phyloP scores from a whole-genome alignment of 257 asterid species.

The Solanum sitiens region DNA sequence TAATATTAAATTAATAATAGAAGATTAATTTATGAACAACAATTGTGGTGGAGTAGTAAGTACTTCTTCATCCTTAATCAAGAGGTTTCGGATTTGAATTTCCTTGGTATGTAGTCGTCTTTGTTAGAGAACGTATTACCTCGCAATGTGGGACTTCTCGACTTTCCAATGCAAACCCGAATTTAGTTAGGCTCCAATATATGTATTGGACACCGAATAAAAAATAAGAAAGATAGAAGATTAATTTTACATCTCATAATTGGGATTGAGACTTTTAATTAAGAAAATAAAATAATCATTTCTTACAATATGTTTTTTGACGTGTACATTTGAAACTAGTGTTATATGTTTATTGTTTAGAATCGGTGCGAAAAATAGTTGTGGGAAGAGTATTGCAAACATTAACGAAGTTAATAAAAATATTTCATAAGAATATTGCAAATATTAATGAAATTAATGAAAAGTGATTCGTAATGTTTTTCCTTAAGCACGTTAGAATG shows the following conservation, averaged over 20 bases:
- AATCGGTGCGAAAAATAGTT: background rate
- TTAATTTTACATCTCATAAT: background rate
- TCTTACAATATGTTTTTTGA: background rate
- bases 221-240: too few relatives aligned
- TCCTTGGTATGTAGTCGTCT: too few relatives aligned
- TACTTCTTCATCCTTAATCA: too few relatives aligned
- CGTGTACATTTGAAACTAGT: background rate
- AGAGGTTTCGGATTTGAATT: too few relatives aligned
- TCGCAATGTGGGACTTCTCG: too few relatives aligned
- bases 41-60: too few relatives aligned
- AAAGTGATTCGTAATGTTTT: background rate
- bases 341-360: background rate
- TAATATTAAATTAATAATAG: background rate
- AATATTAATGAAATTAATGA: background rate
- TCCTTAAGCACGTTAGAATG: background rate
- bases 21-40: too few relatives aligned
- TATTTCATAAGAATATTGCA: background rate
- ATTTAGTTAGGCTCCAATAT: too few relatives aligned
- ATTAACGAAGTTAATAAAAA: background rate
- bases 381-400: background rate
- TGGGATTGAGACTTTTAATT: background rate
- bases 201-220: accelerated
- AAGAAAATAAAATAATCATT: background rate
- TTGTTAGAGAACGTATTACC: too few relatives aligned
- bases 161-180: too few relatives aligned